phyloP scores from a whole-genome alignment of 129 eudicot species.

The Daucus carota region DH1_v3.0 NC_030381.2:5944501-5945000 shows the following conservation, averaged over 20 bases:
- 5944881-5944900: conserved; percentile 67
- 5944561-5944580: too few relatives aligned
- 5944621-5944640: too few relatives aligned
- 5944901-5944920: conserved; percentile 39
- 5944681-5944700: conserved; percentile 62
- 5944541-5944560: too few relatives aligned
- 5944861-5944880: conserved; percentile 51
- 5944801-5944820: conserved; percentile 48
- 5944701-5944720: conserved; percentile 50
- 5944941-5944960: conserved; percentile 47
- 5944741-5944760: conserved; percentile 32
- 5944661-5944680: conserved; percentile 53
- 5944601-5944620: too few relatives aligned
- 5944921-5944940: conserved; percentile 50
- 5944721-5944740: conserved; percentile 51
- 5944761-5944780: conserved; percentile 44
- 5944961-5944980: conserved; percentile 46
- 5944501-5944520: too few relatives aligned
- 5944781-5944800: conserved; percentile 46
- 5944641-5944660: background rate
- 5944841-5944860: conserved; percentile 52
- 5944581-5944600: too few relatives aligned
- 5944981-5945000: conserved; percentile 47
- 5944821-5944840: conserved; percentile 38
- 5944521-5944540: too few relatives aligned